These are phyloP conservation scores for Amoebophrya sp. DNA, from an alignment of 169 alveolate genomes.

Conservation along the genomic window DNA sequence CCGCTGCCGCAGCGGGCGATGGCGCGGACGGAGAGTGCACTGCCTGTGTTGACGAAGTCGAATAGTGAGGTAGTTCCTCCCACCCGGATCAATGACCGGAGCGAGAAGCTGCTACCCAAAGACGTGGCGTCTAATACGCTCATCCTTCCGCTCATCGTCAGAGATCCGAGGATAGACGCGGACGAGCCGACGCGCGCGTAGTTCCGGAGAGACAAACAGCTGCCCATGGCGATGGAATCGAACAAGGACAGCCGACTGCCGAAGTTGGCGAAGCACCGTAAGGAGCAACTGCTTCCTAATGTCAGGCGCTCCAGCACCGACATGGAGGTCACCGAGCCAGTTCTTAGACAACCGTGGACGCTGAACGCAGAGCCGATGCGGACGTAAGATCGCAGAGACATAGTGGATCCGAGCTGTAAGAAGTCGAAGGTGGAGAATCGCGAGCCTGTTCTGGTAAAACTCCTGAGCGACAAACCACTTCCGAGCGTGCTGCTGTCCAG, in stretches of 20 bases:
- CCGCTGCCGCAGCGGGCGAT: not conserved
- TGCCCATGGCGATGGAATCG: not conserved
- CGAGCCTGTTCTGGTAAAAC: not conserved
- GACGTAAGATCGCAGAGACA: not conserved
- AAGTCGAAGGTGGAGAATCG: not conserved
- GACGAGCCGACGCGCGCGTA: conserved; percentile 23
- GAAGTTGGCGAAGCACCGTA: not conserved
- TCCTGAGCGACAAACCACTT: not conserved
- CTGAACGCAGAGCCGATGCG: not conserved
- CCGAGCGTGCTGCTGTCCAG: not conserved
- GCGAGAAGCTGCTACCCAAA: conserved; percentile 4
- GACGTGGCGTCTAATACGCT: not conserved
- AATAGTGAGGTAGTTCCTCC: not conserved
- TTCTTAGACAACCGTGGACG: not conserved
- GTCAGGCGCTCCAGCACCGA: not conserved
- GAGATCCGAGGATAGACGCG: not conserved
- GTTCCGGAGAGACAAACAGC: not conserved
- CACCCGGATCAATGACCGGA: not conserved
- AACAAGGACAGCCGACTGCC: not conserved
- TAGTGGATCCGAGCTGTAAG: not conserved
- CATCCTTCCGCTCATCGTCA: no score
- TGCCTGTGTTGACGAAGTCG: conserved; percentile 3
- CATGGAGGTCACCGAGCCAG: not conserved
- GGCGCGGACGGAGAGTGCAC: conserved; percentile 9
- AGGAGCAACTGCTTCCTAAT: not conserved